These are phyloP conservation scores for Malus hybrid DNA, from an alignment of 331 rosid species.

Conservation along the genomic window DNA sequence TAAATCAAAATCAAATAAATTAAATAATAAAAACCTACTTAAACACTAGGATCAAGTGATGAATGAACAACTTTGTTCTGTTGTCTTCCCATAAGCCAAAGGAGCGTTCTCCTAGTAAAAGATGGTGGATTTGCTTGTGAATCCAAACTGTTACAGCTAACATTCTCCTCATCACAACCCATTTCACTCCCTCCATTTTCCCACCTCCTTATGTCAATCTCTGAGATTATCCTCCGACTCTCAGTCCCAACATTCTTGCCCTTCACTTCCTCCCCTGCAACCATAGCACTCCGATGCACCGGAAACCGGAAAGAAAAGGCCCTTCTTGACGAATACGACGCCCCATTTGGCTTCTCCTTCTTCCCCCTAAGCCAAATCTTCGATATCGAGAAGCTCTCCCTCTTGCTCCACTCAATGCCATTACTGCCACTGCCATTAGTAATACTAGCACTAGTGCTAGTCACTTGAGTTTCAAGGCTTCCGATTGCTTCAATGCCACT, in stretches of 20 bases:
- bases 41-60: slow-evolving; percentile 39
- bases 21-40: slow-evolving; percentile 15
- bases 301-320: slow-evolving; percentile 78
- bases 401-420: slow-evolving; percentile 24
- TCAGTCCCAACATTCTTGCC: slow-evolving; percentile 26
- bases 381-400: slow-evolving; percentile 72
- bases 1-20: background rate
- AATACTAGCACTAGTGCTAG: background rate
- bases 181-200: slow-evolving; percentile 51
- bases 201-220: slow-evolving; percentile 46
- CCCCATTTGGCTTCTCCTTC: slow-evolving; percentile 35
- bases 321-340: slow-evolving; percentile 43
- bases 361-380: slow-evolving; percentile 87
- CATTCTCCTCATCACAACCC: slow-evolving; percentile 50
- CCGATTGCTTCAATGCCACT: slow-evolving; percentile 27
- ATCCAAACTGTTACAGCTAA: slow-evolving; percentile 65
- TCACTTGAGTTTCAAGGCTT: slow-evolving; percentile 18
- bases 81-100: slow-evolving; percentile 80
- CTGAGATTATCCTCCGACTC: slow-evolving; percentile 46
- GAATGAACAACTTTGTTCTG: slow-evolving; percentile 83
- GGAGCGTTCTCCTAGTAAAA: slow-evolving; percentile 78
- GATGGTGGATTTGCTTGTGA: slow-evolving; percentile 74
- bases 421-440: slow-evolving; percentile 13
- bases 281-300: slow-evolving; percentile 12
- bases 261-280: slow-evolving; percentile 30